Base-by-base conservation (phyloP, 495 filamentous ascomycete genomes). In the Aspergillus coremiiformis region DNA sequence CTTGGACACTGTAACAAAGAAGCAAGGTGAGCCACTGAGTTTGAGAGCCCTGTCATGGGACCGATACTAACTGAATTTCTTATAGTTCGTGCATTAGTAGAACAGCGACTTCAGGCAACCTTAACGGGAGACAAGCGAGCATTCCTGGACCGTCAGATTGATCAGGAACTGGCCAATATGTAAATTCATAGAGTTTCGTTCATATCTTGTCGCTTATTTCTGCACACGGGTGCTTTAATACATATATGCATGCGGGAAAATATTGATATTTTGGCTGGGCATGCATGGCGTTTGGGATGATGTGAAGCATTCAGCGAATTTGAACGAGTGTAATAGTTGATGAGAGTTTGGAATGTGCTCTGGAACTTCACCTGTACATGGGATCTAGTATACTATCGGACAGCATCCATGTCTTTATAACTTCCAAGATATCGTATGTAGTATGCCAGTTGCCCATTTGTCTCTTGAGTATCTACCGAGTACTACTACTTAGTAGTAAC, bases 1-100 rank as follows among this genome's bases (percentile, higher is more conserved):
- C 70, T 71, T 98, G 19, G 93, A 98, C 66, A 91, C 77, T 14
- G 89, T 98, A 27, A 98, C 93, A 15, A 98, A 98, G 82, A 98
- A 97, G 72, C 93, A 97, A 77, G 76, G 84, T 76, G 71, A 71
- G 72, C 39, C 24, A 39, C 20, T 10, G 17, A 14, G 39, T 17
- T 27, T n/a, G 32, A 2, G 20, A 35, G 1, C 33, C 33, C 14
- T 9, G 9, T 32, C 4, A 14, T 50, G 12, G 32, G 7, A 14
- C 4, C 35, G 11, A 65, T 46, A 51, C 65, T 64, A 62, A 59
- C 52, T 11, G 5, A 21, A 21, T 30, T 17, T 26, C 39, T 63
- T 46, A 61, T 44, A 81, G 87, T 93, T 49, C 79, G 89, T 44
- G 90, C 86, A 11, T 77, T 96, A 44, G 90, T 95, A 22, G 93